These are phyloP conservation scores for Cynara cardunculus DNA, from an alignment of 129 eudicot species.

Conservation along the genomic window DNA sequence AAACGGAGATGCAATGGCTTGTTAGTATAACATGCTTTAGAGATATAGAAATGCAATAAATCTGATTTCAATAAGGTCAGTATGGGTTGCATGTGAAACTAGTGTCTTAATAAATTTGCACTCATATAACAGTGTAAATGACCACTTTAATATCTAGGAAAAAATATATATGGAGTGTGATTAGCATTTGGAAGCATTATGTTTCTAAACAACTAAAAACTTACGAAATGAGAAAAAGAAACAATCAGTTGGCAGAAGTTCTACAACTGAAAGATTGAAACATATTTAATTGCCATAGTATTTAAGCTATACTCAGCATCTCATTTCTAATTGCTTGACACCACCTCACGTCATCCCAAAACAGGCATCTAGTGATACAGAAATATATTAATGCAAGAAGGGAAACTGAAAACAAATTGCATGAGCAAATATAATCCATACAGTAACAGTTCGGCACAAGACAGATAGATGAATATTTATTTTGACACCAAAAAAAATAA, in stretches of 20 bases:
- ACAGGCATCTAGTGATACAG: neutral
- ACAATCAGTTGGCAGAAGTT: neutral
- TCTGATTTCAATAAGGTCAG: neutral
- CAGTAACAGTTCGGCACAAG: too few relatives aligned
- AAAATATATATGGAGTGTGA: neutral
- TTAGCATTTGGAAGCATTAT: neutral
- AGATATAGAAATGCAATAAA: neutral
- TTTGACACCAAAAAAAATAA: neutral
- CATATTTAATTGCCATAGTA: neutral
- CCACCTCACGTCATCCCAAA: neutral
- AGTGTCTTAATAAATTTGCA: too few relatives aligned
- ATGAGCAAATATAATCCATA: neutral
- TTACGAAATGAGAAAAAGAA: neutral
- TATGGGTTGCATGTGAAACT: neutral
- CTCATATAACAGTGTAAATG: too few relatives aligned
- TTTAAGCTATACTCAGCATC: neutral
- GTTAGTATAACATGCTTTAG: neutral
- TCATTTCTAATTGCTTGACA: neutral
- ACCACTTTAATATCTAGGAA: too few relatives aligned
- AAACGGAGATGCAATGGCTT: neutral
- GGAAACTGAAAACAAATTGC: neutral
- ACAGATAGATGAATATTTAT: too few relatives aligned
- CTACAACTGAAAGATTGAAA: neutral
- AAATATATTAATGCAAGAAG: neutral
- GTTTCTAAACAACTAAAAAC: neutral